These are phyloP conservation scores for Heracleum sosnowskyi DNA, from an alignment of 129 eudicot species.

Conservation along the genomic window DNA sequence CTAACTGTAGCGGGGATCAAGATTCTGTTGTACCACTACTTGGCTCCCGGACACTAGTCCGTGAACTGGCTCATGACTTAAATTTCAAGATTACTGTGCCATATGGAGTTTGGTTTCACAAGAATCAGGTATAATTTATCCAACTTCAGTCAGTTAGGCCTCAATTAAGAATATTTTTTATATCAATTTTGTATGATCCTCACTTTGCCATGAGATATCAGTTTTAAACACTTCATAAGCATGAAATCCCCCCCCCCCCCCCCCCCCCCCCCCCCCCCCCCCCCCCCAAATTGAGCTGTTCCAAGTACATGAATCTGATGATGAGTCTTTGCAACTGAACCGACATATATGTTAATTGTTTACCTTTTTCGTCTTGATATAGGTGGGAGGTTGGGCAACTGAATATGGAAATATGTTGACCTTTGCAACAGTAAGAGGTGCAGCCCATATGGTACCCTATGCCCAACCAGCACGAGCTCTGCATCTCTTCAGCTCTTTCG, in stretches of 20 bases:
- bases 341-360: not conserved
- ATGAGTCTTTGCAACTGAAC: not conserved
- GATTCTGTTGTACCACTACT: conserved; percentile 94
- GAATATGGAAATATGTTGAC: conserved; percentile 77
- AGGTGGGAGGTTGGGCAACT: conserved; percentile 96
- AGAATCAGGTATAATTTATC: conserved; percentile 57
- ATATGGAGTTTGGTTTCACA: conserved; percentile 88
- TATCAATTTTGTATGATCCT: not conserved
- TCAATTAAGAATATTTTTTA: not conserved
- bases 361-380: not conserved
- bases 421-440: conserved; percentile 96
- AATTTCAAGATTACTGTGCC: conserved; percentile 73
- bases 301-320: not conserved
- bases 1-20: conserved; percentile 74
- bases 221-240: not conserved
- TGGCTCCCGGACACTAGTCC: conserved; percentile 83
- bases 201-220: not conserved
- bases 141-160: not conserved
- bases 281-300: not conserved
- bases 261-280: not conserved
- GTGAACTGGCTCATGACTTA: conserved; percentile 77
- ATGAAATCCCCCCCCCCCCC: not conserved
- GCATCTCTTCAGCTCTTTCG: conserved; percentile 75
- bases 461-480: conserved; percentile 93
- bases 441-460: conserved; percentile 98